Conservation (phyloP, 2,329 filamentous ascomycete species). For the Colletotrichum musicola region DNA sequence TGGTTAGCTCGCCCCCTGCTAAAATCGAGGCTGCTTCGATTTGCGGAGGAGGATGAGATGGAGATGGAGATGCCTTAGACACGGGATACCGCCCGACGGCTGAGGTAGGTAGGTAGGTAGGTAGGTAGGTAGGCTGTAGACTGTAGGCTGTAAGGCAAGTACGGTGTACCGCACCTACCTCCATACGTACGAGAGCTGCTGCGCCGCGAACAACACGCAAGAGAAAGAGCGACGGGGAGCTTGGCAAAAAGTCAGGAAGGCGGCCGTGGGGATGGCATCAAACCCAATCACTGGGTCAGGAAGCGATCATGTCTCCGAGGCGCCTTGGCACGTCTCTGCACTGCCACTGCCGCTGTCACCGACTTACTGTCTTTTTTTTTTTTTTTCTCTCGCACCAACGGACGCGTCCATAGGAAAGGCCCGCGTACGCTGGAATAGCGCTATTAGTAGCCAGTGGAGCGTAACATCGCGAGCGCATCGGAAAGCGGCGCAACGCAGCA, state of each 20-base stretch:
- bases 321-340: constrained; percentile 30
- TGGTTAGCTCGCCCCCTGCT: neutral
- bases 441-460: neutral
- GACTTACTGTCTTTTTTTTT: too few species aligned
- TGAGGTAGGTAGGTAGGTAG: neutral
- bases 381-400: too few species aligned
- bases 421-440: neutral
- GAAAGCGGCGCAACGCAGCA: neutral
- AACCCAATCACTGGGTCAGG: constrained; percentile 18
- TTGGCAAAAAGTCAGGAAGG: constrained; percentile 33
- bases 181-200: neutral
- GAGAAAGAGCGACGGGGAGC: constrained; percentile 10
- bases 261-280: neutral
- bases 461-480: neutral
- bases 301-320: constrained; percentile 2
- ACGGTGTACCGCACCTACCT: constrained; percentile 4
- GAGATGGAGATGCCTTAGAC: neutral
- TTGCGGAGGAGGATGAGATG: constrained; percentile 5
- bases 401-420: neutral
- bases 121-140: too few species aligned
- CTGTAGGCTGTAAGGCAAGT: neutral
- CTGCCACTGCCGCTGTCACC: constrained; percentile 33
- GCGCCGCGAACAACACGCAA: constrained; percentile 34
- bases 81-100: neutral
- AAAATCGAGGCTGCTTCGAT: neutral